A percentile compares a stretch with the other conserved stretches of the same genome.
These are phyloP conservation scores for Moniliella sp. DNA, from an alignment of 1,284 basidiomycete species.

Conservation along the genomic window DNA sequence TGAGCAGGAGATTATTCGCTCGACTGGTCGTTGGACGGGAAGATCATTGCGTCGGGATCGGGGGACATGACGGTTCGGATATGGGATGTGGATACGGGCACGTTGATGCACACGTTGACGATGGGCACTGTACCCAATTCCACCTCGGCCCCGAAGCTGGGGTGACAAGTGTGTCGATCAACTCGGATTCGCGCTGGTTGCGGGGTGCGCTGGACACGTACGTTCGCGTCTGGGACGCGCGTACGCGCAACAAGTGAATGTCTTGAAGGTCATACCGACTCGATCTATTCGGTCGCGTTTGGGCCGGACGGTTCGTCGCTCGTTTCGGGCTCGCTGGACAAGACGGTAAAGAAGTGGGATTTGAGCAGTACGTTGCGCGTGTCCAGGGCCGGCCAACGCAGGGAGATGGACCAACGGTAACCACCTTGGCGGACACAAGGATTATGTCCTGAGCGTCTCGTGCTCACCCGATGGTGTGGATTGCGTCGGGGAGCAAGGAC, in stretches of 20 bases:
- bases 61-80: constrained; percentile 72
- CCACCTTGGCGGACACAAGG: too few species aligned
- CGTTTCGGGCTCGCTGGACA: constrained; percentile 63
- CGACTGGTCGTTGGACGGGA: constrained; percentile 56
- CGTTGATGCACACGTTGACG: constrained; percentile 23
- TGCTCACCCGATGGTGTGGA: constrained; percentile 65
- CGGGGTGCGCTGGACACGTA: constrained; percentile 64
- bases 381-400: too few species aligned
- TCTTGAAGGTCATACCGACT: constrained; percentile 58
- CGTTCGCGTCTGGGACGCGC: constrained; percentile 66
- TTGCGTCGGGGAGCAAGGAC: constrained; percentile 75
- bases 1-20: constrained; percentile 76
- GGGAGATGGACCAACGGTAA: too few species aligned
- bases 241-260: constrained; percentile 49
- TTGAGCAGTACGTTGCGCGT: constrained; percentile 39
- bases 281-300: constrained; percentile 61
- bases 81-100: constrained; percentile 55
- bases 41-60: constrained; percentile 64
- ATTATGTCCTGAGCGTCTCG: constrained; percentile 57
- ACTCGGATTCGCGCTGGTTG: constrained; percentile 55
- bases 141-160: constrained; percentile 47
- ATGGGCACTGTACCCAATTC: constrained; percentile 35
- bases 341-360: constrained; percentile 71
- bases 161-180: constrained; percentile 53
- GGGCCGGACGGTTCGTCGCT: constrained; percentile 57